Evolutionary conservation across 495 filamentous ascomycete genomes (phyloP), one percentile per base, ranked within the genome.

Genomic region (Neurospora discreta): DNA sequence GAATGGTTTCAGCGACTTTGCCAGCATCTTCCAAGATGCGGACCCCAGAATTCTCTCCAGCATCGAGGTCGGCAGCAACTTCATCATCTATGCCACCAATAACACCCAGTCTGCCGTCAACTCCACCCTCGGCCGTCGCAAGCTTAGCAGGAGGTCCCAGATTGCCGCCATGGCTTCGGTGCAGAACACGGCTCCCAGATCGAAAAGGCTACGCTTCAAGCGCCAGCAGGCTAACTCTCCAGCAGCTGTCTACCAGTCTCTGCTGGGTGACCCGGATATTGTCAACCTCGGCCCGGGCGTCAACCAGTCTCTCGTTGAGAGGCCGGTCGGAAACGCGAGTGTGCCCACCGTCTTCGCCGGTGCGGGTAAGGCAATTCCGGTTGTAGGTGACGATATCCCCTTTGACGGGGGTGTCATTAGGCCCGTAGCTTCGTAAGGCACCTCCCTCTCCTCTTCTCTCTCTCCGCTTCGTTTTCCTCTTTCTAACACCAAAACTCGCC

Each of bases 341-440:
- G 52, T 73, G 68, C 71, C 75, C n/a, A 71, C 30, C 7, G 75
- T 75, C 41, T 41, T 74, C 2, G 75, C 77, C 52, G 80, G 80
- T 3, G 72, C 80, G 9, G 81, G 81, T 6, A 76, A 81, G 52
- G 74, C 43, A 26, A 75, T 79, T 15, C 78, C 73, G 69, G 72
- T 83, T 69, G 71, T 82, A 44, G 74, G 77, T 68, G 71, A 71
- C 2, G 75, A 81, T 68, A 80, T 81, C 68, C 60, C 72, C 5
- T 83, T 77, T 33, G 69, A 76, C 36, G 74, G 73, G 3, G 80
- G 81, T 4, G 16, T 83, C 9, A 76, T 83, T 67, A 81, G 82
- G 26, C 72, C 75, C 44, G 71, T 77, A 16, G 77, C 78, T 58
- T 70, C 72, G 80, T 81, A 76, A 70, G 78, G 42, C 39, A 36